These are phyloP conservation scores for Bimuria novae-zelandiae DNA, from an alignment of 2,329 filamentous ascomycete genomes.

Conservation along the genomic window DNA sequence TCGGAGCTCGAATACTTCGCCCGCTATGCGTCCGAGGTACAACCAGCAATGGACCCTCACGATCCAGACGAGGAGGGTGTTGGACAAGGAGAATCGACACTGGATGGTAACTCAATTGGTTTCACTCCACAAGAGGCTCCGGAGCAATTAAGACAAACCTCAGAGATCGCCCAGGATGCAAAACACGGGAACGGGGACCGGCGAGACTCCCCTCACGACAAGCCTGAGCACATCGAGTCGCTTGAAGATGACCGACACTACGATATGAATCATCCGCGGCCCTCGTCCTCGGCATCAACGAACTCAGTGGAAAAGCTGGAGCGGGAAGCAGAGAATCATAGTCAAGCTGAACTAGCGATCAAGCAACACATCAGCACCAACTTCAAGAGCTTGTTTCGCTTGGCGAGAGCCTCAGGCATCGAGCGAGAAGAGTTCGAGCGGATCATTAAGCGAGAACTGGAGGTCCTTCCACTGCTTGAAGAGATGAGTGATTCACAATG, in stretches of 20 bases:
- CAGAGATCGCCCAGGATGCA: not conserved
- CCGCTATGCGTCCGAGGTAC: conserved; percentile 73
- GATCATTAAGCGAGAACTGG: conserved; percentile 72
- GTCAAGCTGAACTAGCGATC: conserved; percentile 71
- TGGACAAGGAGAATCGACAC: conserved; percentile 54
- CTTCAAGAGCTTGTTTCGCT: conserved; percentile 74
- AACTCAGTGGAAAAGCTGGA: conserved; percentile 64
- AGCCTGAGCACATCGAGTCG: conserved; percentile 28
- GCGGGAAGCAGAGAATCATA: conserved; percentile 59
- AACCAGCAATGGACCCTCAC: conserved; percentile 79
- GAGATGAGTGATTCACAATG: conserved; percentile 46
- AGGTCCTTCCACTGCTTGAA: conserved; percentile 71
- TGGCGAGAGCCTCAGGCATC: conserved; percentile 73
- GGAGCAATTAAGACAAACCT: conserved; percentile 28
- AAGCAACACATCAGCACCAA: conserved; percentile 79
- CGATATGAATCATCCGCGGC: conserved; percentile 40
- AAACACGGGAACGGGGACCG: conserved; percentile 8
- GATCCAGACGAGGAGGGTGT: conserved; percentile 72
- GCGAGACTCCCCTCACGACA: conserved; percentile 19
- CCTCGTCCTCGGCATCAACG: conserved; percentile 49
- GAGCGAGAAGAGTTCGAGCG: conserved; percentile 75
- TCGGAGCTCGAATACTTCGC: conserved; percentile 75
- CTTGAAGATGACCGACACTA: conserved; percentile 26
- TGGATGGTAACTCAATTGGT: conserved; percentile 57
- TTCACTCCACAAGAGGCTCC: not conserved